phyloP scores from a whole-genome alignment of 2,329 filamentous ascomycete genomes.

The Pseudogymnoascus sp. region DNA sequence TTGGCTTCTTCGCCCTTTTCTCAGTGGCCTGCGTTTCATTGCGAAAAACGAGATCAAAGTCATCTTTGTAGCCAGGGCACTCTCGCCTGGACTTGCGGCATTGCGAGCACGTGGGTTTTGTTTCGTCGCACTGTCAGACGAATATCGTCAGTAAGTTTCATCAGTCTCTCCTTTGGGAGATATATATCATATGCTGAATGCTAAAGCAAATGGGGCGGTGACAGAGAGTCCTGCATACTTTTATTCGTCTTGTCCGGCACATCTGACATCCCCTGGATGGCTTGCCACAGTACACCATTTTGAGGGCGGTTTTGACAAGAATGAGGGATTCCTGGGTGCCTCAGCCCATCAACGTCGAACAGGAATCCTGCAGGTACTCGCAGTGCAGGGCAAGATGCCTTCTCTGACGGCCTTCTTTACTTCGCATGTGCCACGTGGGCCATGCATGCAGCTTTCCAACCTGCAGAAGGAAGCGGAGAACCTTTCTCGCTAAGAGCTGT shows the following conservation, averaged over 20 bases:
- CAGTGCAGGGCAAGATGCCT: neutral
- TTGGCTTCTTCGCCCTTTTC: slow-evolving; percentile 38
- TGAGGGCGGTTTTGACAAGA: slow-evolving; percentile 17
- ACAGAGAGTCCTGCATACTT: slow-evolving; percentile 41
- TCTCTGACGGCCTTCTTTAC: neutral
- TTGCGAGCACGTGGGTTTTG: slow-evolving; percentile 56
- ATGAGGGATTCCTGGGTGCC: neutral
- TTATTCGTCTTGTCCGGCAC: slow-evolving; percentile 64
- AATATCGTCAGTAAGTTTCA: neutral
- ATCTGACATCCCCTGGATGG: slow-evolving; percentile 63
- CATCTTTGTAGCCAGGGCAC: slow-evolving; percentile 61
- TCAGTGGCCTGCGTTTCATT: slow-evolving; percentile 64
- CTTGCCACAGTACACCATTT: slow-evolving; percentile 58
- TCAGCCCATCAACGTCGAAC: neutral
- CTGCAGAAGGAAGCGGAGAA: slow-evolving; percentile 6
- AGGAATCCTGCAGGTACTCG: slow-evolving; percentile 1
- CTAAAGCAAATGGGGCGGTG: neutral
- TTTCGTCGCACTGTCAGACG: slow-evolving; percentile 52
- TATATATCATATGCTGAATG: neutral
- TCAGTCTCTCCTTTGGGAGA: neutral
- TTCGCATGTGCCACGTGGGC: slow-evolving; percentile 4
- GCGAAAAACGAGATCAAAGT: slow-evolving; percentile 64
- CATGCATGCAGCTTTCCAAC: neutral
- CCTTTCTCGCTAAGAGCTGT: neutral
- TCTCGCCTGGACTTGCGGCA: slow-evolving; percentile 54